Percentiles rank a stretch among this genome's conserved stretches.
phyloP scores from a whole-genome alignment of 805 yeast species.

The Ascoidea rubescens region DNA sequence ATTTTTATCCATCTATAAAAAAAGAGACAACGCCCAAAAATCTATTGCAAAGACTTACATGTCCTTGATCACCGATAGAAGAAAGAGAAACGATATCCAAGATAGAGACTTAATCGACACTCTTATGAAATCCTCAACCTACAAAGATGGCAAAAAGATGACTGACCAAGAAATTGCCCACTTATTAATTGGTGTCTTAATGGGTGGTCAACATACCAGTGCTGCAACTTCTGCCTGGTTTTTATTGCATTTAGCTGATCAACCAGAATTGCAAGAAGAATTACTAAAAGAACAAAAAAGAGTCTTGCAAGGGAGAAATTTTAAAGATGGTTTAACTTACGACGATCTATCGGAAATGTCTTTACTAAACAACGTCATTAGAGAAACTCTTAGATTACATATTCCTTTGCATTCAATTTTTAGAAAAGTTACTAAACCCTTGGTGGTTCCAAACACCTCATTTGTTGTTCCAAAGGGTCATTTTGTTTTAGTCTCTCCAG shows the following conservation, averaged over 20 bases:
- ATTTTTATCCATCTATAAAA: conserved; percentile 58
- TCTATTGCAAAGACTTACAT: conserved; percentile 71
- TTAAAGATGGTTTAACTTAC: conserved; percentile 48
- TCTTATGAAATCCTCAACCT: conserved; percentile 66
- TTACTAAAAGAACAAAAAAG: conserved; percentile 59
- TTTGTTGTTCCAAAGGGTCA: conserved; percentile 84
- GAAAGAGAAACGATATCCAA: conserved; percentile 61
- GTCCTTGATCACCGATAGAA: conserved; percentile 62
- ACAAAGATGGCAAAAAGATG: conserved; percentile 90
- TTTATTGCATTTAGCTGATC: conserved; percentile 77
- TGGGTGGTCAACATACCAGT: conserved; percentile 99
- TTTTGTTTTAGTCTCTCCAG: conserved; percentile 86
- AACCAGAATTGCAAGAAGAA: conserved; percentile 75
- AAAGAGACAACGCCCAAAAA: conserved; percentile 79
- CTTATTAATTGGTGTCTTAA: conserved; percentile 83
- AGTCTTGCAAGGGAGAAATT: conserved; percentile 36
- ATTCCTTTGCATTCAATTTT: conserved; percentile 93
- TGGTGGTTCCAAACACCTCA: conserved; percentile 66
- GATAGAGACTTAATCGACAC: conserved; percentile 85
- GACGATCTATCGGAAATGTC: conserved; percentile 78
- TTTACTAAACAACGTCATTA: conserved; percentile 66
- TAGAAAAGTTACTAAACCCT: conserved; percentile 72
- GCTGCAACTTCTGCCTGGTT: conserved; percentile 96
- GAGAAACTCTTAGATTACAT: conserved; percentile 91
- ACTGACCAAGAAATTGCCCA: conserved; percentile 92